Evolutionary conservation across 805 yeast species (phyloP).

Genomic region (Metschnikowia orientalis): DNA sequence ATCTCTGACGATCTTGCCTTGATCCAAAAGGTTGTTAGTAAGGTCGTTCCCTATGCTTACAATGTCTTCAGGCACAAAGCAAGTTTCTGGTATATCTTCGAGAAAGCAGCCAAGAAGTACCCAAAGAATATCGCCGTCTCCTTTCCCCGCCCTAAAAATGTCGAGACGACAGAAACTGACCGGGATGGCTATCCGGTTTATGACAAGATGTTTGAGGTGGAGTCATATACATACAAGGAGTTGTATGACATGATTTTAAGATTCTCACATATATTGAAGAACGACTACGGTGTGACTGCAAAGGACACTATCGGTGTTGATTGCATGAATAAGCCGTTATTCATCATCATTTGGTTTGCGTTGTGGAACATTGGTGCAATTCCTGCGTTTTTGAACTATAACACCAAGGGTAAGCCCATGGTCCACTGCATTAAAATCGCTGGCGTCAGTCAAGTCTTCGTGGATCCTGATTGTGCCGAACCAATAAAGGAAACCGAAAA

Average conservation of each 20-base stretch:
- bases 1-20: constrained; percentile 52
- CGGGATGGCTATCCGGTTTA: constrained; percentile 36
- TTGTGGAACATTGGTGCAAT: constrained; percentile 88
- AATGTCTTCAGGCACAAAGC: constrained; percentile 38
- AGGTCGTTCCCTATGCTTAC: constrained; percentile 40
- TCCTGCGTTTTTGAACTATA: constrained; percentile 85
- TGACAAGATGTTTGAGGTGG: constrained; percentile 57
- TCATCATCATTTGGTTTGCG: constrained; percentile 76
- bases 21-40: constrained; percentile 39
- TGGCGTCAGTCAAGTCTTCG: constrained; percentile 57
- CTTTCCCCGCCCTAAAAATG: constrained; percentile 47
- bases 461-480: constrained; percentile 64
- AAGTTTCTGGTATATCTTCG: constrained; percentile 70
- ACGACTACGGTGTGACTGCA: constrained; percentile 58
- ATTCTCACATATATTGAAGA: constrained; percentile 59
- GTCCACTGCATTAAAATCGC: constrained; percentile 76
- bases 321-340: constrained; percentile 79
- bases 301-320: constrained; percentile 71
- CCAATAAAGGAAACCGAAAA: constrained; percentile 49
- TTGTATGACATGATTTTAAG: constrained; percentile 61
- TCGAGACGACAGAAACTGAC: constrained; percentile 19
- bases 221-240: constrained; percentile 64
- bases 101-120: constrained; percentile 44
- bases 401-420: constrained; percentile 66
- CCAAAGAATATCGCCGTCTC: constrained; percentile 58